Evolutionary conservation across 192 early-diverging fungal species (phyloP).

Genomic region (Rhizophagus clarus): DNA sequence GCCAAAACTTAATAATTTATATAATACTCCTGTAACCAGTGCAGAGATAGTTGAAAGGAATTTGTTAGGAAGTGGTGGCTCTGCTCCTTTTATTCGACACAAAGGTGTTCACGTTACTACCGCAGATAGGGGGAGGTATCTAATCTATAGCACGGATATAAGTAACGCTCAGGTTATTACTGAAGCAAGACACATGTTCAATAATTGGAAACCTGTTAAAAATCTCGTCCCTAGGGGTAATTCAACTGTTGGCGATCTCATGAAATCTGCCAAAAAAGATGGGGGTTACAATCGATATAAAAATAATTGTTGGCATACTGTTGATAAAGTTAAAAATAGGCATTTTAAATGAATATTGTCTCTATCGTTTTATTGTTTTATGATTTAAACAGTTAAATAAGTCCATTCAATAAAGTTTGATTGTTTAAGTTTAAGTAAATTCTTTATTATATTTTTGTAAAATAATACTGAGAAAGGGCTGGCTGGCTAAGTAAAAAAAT

Average conservation of each 20-base stretch:
- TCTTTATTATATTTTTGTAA: too few species aligned
- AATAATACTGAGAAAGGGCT: too few species aligned
- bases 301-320: slow-evolving; percentile 15
- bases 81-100: too few species aligned
- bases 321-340: background rate
- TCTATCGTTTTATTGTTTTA: too few species aligned
- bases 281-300: background rate
- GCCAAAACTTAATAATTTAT: background rate
- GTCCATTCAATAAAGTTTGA: too few species aligned
- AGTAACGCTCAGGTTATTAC: slow-evolving; percentile 16
- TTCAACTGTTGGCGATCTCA: slow-evolving; percentile 8
- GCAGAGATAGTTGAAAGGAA: background rate
- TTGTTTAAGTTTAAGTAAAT: too few species aligned
- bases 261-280: slow-evolving; percentile 8
- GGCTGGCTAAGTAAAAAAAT: too few species aligned
- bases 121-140: background rate
- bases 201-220: background rate
- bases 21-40: slow-evolving; percentile 3
- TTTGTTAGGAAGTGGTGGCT: background rate
- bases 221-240: background rate
- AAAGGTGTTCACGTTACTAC: background rate
- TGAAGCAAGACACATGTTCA: slow-evolving; percentile 21
- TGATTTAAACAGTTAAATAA: too few species aligned
- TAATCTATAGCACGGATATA: slow-evolving; percentile 14
- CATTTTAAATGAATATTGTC: background rate